Base-by-base conservation (phyloP, 495 filamentous ascomycete species). In the Aspergillus steynii region DNA sequence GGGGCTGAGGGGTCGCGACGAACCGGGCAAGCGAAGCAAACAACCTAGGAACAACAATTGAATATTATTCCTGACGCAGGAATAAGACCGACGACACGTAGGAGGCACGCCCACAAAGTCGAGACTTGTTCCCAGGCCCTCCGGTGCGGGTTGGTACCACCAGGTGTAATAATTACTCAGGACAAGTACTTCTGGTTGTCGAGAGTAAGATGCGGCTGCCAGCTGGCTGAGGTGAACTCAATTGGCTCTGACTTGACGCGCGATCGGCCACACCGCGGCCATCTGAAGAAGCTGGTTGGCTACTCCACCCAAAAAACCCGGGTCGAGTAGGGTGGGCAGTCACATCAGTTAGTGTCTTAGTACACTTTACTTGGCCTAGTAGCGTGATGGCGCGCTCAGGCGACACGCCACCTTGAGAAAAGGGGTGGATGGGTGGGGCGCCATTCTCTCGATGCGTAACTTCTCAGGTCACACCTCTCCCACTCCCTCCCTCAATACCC, bases 201-300 rank as follows among this genome's bases (percentile, higher is more conserved):
- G 32, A 48, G 55, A 34, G 52, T 52, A 55, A 53, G 47, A 53
- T 61, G 68, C 68, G 65, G 63, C 63, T 68, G 68, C 63, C 63
- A 71, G 65, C 63, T 71, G 65, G 65, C 61, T 65, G 59, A 48
- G 25, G 61, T 52, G 57, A 62, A 58, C 56, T 56, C 61, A 54
- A 67, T 61, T 61, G 68, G 68, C 34, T 57, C 53, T 32, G 61
- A 65, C 69, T 78, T 79, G 72, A 73, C 76, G 76, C 75, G 75
- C 74, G 74, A 79, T 77, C 75, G 73, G 71, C 75, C 72, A 66
- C 31, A 48, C 29, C 48, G 37, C 53, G 53, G 71, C 62, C 67
- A 70, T 68, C 68, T 71, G 60, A 72, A 67, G 57, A 55, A 58
- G 58, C 45, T 71, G 70, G 63, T 70, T 72, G 67, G 69, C 65